Evolutionary conservation across 768 basidiomycete species (phyloP).

Genomic region (Phylloporus arenicola): DNA sequence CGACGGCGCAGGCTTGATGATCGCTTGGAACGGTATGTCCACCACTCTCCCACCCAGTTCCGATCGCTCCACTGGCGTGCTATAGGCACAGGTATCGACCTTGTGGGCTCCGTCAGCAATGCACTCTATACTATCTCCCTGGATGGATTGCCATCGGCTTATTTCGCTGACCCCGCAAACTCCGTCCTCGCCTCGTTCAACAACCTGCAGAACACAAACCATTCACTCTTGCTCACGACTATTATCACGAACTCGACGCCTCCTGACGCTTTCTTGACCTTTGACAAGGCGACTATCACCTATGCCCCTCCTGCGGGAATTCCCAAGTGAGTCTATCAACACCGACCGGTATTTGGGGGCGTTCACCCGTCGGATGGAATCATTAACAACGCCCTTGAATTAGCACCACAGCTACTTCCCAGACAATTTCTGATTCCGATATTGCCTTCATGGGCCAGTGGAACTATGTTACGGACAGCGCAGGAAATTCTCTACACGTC

Average conservation of each 20-base stretch:
- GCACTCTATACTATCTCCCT: slow-evolving; percentile 46
- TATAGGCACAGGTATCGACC: slow-evolving; percentile 59
- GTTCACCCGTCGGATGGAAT: slow-evolving; percentile 3
- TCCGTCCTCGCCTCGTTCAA: slow-evolving; percentile 47
- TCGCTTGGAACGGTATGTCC: slow-evolving; percentile 59
- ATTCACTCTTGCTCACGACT: slow-evolving; percentile 53
- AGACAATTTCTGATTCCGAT: slow-evolving; percentile 39
- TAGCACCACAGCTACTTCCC: slow-evolving; percentile 33
- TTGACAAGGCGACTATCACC: slow-evolving; percentile 53
- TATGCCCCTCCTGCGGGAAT: slow-evolving; percentile 30
- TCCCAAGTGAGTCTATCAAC: slow-evolving; percentile 32
- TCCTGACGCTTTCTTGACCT: slow-evolving; percentile 40
- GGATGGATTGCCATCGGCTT: slow-evolving; percentile 39
- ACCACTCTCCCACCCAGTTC: not conserved
- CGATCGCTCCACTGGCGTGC: slow-evolving; percentile 4
- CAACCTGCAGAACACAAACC: slow-evolving; percentile 43
- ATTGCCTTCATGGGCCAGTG: slow-evolving; percentile 55
- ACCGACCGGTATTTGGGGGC: slow-evolving; percentile 2
- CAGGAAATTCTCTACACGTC: slow-evolving; percentile 28
- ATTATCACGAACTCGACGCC: slow-evolving; percentile 32
- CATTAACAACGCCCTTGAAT: slow-evolving; percentile 18
- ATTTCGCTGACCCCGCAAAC: slow-evolving; percentile 23
- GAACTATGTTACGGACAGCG: slow-evolving; percentile 36
- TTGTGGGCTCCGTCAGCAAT: slow-evolving; percentile 46
- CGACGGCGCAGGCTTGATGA: slow-evolving; percentile 49